phyloP scores from a whole-genome alignment of 345 rosid genomes.

The Rhizophora apiculata region DNA sequence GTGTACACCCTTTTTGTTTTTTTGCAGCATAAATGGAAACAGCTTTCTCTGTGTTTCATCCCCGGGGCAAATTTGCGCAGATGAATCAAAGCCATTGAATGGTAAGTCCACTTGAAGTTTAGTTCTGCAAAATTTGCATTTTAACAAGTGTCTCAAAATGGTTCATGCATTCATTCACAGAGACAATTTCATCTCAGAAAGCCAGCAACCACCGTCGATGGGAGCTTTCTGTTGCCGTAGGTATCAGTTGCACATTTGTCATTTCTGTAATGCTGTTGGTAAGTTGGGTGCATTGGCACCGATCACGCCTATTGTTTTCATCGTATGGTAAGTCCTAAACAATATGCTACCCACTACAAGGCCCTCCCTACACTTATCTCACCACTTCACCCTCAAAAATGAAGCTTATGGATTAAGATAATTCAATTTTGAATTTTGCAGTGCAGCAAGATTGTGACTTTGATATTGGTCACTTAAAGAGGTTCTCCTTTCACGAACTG shows the following conservation, averaged over 20 bases:
- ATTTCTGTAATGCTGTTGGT: slow-evolving; percentile 59
- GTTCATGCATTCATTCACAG: slow-evolving; percentile 33
- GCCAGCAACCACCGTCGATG: slow-evolving; percentile 40
- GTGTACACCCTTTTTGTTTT: not conserved
- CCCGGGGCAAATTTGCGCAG: slow-evolving; percentile 47
- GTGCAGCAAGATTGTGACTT: slow-evolving; percentile 90
- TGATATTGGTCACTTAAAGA: slow-evolving; percentile 78
- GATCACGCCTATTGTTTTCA: slow-evolving; percentile 52
- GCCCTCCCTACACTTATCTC: not conserved
- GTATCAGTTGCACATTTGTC: slow-evolving; percentile 62
- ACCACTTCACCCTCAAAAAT: not conserved
- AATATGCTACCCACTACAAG: not conserved
- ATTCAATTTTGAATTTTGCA: slow-evolving; percentile 29
- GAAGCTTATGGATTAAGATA: not conserved
- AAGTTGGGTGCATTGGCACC: slow-evolving; percentile 79
- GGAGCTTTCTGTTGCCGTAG: slow-evolving; percentile 65
- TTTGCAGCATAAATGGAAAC: slow-evolving; percentile 65
- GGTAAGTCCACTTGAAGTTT: slow-evolving; percentile 41
- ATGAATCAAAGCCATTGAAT: slow-evolving; percentile 44
- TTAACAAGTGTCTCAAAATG: slow-evolving; percentile 9
- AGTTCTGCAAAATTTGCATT: slow-evolving; percentile 1
- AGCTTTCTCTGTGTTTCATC: slow-evolving; percentile 60
- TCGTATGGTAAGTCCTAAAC: slow-evolving; percentile 52
- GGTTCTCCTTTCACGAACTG: slow-evolving; percentile 80
- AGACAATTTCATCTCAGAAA: slow-evolving; percentile 36